These are phyloP conservation scores for Sclerotinia borealis DNA, from an alignment of 2,329 filamentous ascomycete genomes.

Conservation along the genomic window DNA sequence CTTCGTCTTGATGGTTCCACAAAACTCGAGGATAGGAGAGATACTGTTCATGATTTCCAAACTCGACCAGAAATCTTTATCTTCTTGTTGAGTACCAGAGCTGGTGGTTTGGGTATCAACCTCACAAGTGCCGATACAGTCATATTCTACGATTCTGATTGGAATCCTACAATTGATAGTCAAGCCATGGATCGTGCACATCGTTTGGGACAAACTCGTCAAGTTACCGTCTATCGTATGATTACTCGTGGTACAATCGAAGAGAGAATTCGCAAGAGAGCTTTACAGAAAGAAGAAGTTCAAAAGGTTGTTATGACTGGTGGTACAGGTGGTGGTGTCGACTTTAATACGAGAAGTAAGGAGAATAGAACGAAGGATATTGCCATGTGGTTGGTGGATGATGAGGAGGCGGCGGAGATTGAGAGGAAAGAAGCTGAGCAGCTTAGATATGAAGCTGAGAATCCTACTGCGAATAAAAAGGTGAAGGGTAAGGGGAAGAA, in stretches of 20 bases:
- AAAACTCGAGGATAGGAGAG: slow-evolving; percentile 91
- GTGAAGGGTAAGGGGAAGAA: slow-evolving; percentile 53
- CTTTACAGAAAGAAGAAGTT: slow-evolving; percentile 96
- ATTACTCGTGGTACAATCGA: slow-evolving; percentile 97
- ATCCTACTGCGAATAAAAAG: slow-evolving; percentile 60
- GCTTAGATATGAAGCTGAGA: slow-evolving; percentile 48
- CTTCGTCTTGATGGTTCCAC: slow-evolving; percentile 94
- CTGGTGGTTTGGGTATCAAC: slow-evolving; percentile 97
- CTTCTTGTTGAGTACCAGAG: slow-evolving; percentile 91
- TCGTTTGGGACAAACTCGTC: slow-evolving; percentile 89
- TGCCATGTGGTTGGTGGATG: slow-evolving; percentile 96
- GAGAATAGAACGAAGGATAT: slow-evolving; percentile 98
- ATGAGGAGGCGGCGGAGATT: slow-evolving; percentile 90
- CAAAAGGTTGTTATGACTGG: slow-evolving; percentile 95
- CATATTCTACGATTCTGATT: slow-evolving; percentile 99
- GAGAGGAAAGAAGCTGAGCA: slow-evolving; percentile 88
- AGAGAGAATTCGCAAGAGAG: slow-evolving; percentile 94
- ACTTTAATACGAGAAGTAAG: slow-evolving; percentile 87
- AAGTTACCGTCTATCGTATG: slow-evolving; percentile 95
- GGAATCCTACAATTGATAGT: slow-evolving; percentile 98
- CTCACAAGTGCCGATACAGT: slow-evolving; percentile 94
- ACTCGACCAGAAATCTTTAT: slow-evolving; percentile 92
- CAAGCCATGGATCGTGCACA: slow-evolving; percentile 99
- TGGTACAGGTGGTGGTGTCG: slow-evolving; percentile 74
- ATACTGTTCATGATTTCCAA: slow-evolving; percentile 96